These are phyloP conservation scores for Trichoderma atroviride DNA, from an alignment of 2,329 filamentous ascomycete species.

Conservation along the genomic window DNA sequence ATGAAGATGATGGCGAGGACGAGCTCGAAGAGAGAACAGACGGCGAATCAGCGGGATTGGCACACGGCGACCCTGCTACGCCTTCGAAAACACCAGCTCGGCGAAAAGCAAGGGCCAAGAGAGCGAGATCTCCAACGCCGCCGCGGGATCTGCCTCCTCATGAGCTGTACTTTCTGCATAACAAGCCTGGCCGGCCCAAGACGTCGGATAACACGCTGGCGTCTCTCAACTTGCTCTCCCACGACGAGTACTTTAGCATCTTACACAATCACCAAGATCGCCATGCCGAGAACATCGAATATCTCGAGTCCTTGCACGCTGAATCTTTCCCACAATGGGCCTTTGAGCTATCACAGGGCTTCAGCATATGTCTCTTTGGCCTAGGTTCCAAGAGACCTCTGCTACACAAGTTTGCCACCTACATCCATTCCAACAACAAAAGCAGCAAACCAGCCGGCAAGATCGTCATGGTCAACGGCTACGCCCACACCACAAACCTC, in stretches of 20 bases:
- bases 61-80: conserved; percentile 45
- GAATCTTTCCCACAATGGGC: conserved; percentile 88
- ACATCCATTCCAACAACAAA: conserved; percentile 52
- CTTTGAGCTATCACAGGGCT: conserved; percentile 85
- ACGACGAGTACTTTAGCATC: conserved; percentile 83
- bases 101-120: conserved; percentile 34
- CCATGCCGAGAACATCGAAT: conserved; percentile 69
- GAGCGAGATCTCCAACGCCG: conserved; percentile 70
- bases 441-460: conserved; percentile 37
- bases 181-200: conserved; percentile 76
- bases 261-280: conserved; percentile 66
- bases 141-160: conserved; percentile 82
- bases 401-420: conserved; percentile 72
- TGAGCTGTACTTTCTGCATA: conserved; percentile 93
- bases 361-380: conserved; percentile 88
- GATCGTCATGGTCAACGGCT: conserved; percentile 87
- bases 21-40: conserved; percentile 46
- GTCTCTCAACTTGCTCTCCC: conserved; percentile 74
- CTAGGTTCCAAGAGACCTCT: conserved; percentile 86
- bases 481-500: conserved; percentile 66
- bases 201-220: conserved; percentile 86
- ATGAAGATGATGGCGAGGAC: conserved; percentile 68
- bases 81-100: conserved; percentile 47
- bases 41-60: conserved; percentile 29
- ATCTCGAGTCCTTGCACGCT: conserved; percentile 73